phyloP scores from a whole-genome alignment of 148 eudicot genomes.

The Suaeda aralocaspica region DNA sequence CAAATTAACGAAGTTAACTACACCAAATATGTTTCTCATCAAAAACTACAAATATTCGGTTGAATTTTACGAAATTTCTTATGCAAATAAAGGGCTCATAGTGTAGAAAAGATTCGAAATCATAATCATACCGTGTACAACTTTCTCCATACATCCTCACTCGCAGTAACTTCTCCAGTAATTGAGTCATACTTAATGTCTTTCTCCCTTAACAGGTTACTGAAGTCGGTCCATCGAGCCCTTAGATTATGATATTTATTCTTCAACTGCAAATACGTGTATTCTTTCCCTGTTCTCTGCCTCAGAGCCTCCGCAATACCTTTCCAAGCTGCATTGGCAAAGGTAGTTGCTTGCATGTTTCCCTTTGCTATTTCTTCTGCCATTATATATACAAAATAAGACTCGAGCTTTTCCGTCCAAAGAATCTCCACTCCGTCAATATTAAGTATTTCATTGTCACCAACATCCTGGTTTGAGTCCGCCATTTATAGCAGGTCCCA shows the following conservation, averaged over 20 bases:
- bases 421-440: slow-evolving; percentile 23
- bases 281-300: slow-evolving; percentile 26
- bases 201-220: slow-evolving; percentile 27
- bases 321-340: slow-evolving; percentile 35
- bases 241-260: slow-evolving; percentile 34
- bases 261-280: slow-evolving; percentile 31
- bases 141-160: slow-evolving; percentile 32
- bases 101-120: background rate
- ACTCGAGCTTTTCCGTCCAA: slow-evolving; percentile 32
- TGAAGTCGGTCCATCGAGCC: slow-evolving; percentile 34
- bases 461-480: slow-evolving; percentile 12
- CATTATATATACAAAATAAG: slow-evolving; percentile 29
- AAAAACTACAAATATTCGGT: background rate
- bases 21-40: background rate
- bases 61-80: too few relatives aligned
- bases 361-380: slow-evolving; percentile 30
- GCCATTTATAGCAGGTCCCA: slow-evolving; percentile 18
- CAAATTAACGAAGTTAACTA: background rate
- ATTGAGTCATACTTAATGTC: slow-evolving; percentile 26
- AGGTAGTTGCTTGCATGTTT: slow-evolving; percentile 32
- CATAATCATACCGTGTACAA: slow-evolving; percentile 23
- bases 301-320: slow-evolving; percentile 23
- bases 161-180: slow-evolving; percentile 31
- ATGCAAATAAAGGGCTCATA: too few relatives aligned
- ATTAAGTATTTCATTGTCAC: slow-evolving; percentile 21